Conservation (phyloP, 2,329 filamentous ascomycete species). For the Rugonectria rugulosa region DNA sequence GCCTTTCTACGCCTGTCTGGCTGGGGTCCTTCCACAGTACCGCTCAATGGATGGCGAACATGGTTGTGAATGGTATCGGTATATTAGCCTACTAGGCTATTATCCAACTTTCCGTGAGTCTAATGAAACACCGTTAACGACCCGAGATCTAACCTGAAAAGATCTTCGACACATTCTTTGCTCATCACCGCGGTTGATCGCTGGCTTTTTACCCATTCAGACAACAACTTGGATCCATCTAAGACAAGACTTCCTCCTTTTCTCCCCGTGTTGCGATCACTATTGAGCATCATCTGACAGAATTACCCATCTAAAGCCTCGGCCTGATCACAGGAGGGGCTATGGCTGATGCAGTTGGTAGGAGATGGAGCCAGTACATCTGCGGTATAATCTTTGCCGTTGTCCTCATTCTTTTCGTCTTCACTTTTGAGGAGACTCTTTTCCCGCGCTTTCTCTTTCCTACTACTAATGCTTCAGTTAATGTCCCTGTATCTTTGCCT, state of each 20-base stretch:
- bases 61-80: conserved; percentile 9
- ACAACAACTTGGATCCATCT: conserved; percentile 11
- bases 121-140: neutral
- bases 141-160: neutral
- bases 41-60: conserved; percentile 8
- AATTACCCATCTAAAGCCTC: neutral
- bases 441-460: conserved; percentile 10
- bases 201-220: conserved; percentile 4
- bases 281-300: neutral
- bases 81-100: conserved; percentile 12
- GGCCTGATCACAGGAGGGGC: conserved; percentile 6
- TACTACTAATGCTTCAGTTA: neutral
- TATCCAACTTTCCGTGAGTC: conserved; percentile 5
- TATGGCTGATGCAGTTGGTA: conserved; percentile 8
- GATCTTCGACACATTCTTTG: conserved; percentile 13
- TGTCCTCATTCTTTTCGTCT: conserved; percentile 4
- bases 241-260: neutral
- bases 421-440: conserved; percentile 7
- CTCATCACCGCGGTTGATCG: conserved; percentile 4
- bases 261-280: neutral
- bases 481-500: neutral
- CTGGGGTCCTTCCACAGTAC: conserved; percentile 4
- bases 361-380: conserved; percentile 11
- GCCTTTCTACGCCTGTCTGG: conserved; percentile 8
- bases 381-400: neutral